Conservation (phyloP, 805 yeast genomes). For the Candida tibetensis region DNA sequence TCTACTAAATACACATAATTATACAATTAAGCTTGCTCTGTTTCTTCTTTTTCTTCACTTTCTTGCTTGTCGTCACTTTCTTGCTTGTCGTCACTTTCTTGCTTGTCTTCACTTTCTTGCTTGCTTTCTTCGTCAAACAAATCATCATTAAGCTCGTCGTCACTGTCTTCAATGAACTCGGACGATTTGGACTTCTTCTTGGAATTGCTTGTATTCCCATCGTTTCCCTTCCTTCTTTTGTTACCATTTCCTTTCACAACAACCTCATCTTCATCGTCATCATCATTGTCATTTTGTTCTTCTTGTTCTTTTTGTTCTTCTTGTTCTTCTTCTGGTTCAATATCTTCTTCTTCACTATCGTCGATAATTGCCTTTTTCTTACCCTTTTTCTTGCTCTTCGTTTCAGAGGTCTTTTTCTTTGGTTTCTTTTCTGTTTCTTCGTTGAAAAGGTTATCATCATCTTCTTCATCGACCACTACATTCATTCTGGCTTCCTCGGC, state of each 20-base stretch:
- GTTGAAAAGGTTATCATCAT: slow-evolving; percentile 23
- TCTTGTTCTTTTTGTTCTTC: background rate
- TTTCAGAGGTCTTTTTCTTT: slow-evolving; percentile 16
- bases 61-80: slow-evolving; percentile 41
- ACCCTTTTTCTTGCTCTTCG: slow-evolving; percentile 14
- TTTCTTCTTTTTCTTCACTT: background rate
- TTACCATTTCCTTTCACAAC: slow-evolving; percentile 10
- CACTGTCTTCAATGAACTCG: slow-evolving; percentile 45
- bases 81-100: slow-evolving; percentile 26
- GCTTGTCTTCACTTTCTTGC: slow-evolving; percentile 17
- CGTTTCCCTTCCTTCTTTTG: slow-evolving; percentile 30
- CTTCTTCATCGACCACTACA: slow-evolving; percentile 36
- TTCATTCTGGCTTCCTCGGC: slow-evolving; percentile 45
- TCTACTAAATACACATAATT: background rate
- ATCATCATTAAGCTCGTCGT: slow-evolving; percentile 38
- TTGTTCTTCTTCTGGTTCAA: slow-evolving; percentile 2
- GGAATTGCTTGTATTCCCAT: slow-evolving; percentile 35
- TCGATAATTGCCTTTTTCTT: slow-evolving; percentile 32
- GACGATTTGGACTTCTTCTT: slow-evolving; percentile 25
- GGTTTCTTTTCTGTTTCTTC: slow-evolving; percentile 16
- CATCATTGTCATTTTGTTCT: slow-evolving; percentile 20
- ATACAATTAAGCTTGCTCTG: background rate
- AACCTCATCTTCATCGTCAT: slow-evolving; percentile 10
- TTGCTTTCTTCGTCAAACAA: slow-evolving; percentile 30
- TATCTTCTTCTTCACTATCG: slow-evolving; percentile 31